Base-by-base conservation (phyloP, 2,329 filamentous ascomycete species). In the Dactylellina drechsleri region DNA sequence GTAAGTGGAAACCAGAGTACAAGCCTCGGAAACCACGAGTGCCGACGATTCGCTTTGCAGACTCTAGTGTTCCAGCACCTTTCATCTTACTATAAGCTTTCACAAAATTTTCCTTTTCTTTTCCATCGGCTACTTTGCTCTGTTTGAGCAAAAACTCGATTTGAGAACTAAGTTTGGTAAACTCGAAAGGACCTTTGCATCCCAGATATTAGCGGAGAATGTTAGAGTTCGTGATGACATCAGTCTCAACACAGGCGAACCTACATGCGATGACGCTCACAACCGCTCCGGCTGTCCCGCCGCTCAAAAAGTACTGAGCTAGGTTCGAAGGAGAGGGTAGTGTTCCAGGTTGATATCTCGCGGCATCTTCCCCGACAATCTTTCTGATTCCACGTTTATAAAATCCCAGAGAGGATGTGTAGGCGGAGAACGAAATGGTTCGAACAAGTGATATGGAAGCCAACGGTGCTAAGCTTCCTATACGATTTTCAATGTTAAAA, bases 161-260 rank as follows among this genome's bases (percentile, higher is more conserved):
- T 81, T 96, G 92, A 15, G 92, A 91, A 81, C 91, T 93, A 72
- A 95, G 85, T 82, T 96, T 96, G n/a, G 91, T 93, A 81, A 96
- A 86, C 82, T 96, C 92, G 80, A 96, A 96, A 0, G 92, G 92
- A 80, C 88, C 89, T 90, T 49, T 65, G 77, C 64, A 76, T 76
- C 72, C 20, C 66, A 73, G 62, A 18, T 47, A 15, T 16, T 40
- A 7, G 53, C 10, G 10, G 23, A 13, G 26, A n/a, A 36, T 28
- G 26, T 67, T 41, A 16, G 59, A 18, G 16, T 58, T 41, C 49
- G 4, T 8, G 23, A 36, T 36, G 6, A 1, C 65, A 47, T 36
- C n/a, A 23, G 23, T 23, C 23, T 23, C 23, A 23, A 20, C 12
- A 54, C 10, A 40, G 16, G 20, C 18, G 49, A 43, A 74, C 85